phyloP scores from a whole-genome alignment of 306 rosid species.

The Cucurbita ficifolia region DNA sequence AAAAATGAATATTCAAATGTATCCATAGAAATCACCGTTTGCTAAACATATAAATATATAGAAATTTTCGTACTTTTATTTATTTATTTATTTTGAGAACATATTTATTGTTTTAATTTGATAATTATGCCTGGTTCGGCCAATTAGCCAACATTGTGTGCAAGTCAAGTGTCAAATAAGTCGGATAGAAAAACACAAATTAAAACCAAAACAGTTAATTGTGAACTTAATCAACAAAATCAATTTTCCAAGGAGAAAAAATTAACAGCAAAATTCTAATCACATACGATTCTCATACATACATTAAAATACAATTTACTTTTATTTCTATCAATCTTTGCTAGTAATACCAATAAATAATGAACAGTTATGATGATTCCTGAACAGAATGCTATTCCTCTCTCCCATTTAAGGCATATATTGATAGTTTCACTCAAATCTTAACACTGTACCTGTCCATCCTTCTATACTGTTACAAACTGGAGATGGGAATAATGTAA shows the following conservation, averaged over 20 bases:
- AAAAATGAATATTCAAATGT: too few species aligned
- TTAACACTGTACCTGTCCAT: conserved; percentile 3
- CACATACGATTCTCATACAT: not conserved
- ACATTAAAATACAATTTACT: not conserved
- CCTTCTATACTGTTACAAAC: conserved; percentile 1
- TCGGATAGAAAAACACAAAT: too few species aligned
- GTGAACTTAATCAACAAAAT: too few species aligned
- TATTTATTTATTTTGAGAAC: too few species aligned
- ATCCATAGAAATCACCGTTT: too few species aligned
- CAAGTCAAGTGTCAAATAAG: too few species aligned
- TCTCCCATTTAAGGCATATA: not conserved
- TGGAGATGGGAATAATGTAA: not conserved
- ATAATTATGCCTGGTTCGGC: too few species aligned
- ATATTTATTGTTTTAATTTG: too few species aligned
- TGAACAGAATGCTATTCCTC: not conserved
- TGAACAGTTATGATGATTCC: not conserved
- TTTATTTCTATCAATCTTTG: not conserved
- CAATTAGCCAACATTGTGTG: too few species aligned
- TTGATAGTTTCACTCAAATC: not conserved
- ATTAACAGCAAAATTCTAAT: not conserved
- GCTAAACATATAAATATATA: too few species aligned
- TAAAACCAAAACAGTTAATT: too few species aligned
- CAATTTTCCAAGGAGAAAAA: not conserved
- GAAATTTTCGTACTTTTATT: too few species aligned
- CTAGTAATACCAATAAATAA: not conserved